Evolutionary conservation across 345 rosid genomes (phyloP), one percentile per base, ranked within the genome.

Genomic region (Rhodomyrtus tomentosa): DNA sequence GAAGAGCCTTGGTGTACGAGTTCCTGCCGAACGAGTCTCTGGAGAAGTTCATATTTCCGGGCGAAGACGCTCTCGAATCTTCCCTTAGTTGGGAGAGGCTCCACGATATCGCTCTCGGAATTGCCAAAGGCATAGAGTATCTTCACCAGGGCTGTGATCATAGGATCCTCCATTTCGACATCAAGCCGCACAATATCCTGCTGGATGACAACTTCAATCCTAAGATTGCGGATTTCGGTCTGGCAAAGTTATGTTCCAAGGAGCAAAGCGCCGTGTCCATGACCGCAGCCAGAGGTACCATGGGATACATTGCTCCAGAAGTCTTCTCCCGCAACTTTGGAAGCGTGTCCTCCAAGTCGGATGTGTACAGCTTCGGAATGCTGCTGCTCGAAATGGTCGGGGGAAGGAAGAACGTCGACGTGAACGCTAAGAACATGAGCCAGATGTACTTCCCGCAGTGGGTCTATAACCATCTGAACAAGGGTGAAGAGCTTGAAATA

Each of bases 131-230:
- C 18, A 62, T 89, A 54, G 89, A 85, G 50, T 86, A 86, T 72
- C 49, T 89, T 14, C 91, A 89, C 79, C 83, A 7, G 32, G 89
- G 89, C 49, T 86, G 91, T 16, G 88, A 86, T 48, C 59, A 80
- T 81, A 79, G 81, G 83, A 85, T 89, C 83, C 51, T 89, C 4
- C 91, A 89, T 84, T 85, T 88, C 32, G 89, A 89, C 12, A 87
- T 89, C 52, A 90, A 84, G 25, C 87, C 88, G 5, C 88, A 87
- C 36, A 85, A 86, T 38, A 84, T 86, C 24, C 48, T 87, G 25
- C 62, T 88, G 32, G 88, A 54, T 29, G 14, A 73, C 5, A 74
- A 79, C 49, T 86, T 82, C 76, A 48, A 9, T 16, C 82, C 82
- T 13, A 82, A 87, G 84, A 84, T 91, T 25, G 83, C 89, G 0